Evolutionary conservation across 1,284 basidiomycete species (phyloP), one percentile per base, ranked within the genome.

Genomic region (Ceratorhiza oryzae-sativae): DNA sequence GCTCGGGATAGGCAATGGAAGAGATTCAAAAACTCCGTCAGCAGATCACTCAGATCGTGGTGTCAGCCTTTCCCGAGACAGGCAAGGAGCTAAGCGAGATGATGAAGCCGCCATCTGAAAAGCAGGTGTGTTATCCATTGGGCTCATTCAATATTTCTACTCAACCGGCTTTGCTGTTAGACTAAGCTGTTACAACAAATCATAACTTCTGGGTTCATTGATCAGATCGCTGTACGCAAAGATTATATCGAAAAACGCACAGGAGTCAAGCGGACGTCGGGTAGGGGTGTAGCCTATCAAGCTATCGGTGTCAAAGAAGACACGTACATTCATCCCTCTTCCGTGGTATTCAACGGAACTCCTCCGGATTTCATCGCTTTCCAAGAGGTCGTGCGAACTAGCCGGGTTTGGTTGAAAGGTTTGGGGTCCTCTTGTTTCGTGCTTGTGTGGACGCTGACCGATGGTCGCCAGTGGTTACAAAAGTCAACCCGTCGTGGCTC

Each of bases 11-110:
- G 94, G 94, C 95, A 0, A 99, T 99, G 96, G 93, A 98, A 81
- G 97, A 99, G 82, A 97, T 98, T 49, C 96, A 97, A 80, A 98
- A 99, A 80, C 85, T 99, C n/a, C 89, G 96, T 46, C 86, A 88
- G 0, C 97, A 98, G 78, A 91, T 98, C 72, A 93, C 87, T 77
- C 88, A 85, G 75, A 95, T 97, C 65, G 91, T 95, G 0, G 84
- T 86, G 71, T 81, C 85, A 27, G 88, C 90, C 77, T 93, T 92
- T 76, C 85, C 89, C 0, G 85, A 84, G 4, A 80, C 85, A 6
- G 84, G 89, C 72, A 82, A 86, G 0, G 85, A 86, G 12, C 89
- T 92, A 75, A 80, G 82, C 3, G 83, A 84, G 3, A 87, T 88
- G 72, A 82, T 95, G 12, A 78, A 82, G 41, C 94, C 93, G 23